Conservation (phyloP, 805 yeast species). For the Spathaspora gorwiae region DNA sequence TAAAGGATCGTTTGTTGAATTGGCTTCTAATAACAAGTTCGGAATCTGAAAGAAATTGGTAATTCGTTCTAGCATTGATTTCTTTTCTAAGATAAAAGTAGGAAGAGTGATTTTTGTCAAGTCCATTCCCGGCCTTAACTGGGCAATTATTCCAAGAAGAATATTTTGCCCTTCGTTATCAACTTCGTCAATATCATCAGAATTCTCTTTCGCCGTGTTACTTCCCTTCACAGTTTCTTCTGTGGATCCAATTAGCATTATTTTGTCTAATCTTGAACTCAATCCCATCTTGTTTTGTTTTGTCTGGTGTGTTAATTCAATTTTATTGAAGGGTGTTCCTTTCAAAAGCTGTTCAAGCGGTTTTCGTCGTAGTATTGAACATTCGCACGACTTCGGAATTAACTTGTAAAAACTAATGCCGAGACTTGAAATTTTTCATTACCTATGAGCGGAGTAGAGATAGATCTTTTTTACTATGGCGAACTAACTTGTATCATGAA, state of each 20-base stretch:
- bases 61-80: conserved; percentile 93
- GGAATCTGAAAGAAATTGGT: conserved; percentile 86
- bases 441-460: too few species aligned
- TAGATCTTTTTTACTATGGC: too few species aligned
- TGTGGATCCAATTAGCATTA: conserved; percentile 7
- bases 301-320: too few species aligned
- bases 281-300: conserved; percentile 15
- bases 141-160: conserved; percentile 83
- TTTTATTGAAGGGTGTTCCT: too few species aligned
- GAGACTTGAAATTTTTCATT: too few species aligned
- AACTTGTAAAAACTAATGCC: too few species aligned
- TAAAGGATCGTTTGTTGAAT: conserved; percentile 50
- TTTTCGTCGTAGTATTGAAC: too few species aligned
- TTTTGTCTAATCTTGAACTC: conserved; percentile 20
- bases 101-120: conserved; percentile 88
- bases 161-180: conserved; percentile 89
- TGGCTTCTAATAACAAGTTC: conserved; percentile 66
- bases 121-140: conserved; percentile 89
- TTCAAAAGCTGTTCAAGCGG: too few species aligned
- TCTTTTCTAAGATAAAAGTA: conserved; percentile 90
- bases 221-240: neutral
- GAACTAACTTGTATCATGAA: too few species aligned
- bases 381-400: too few species aligned
- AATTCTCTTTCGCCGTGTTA: conserved; percentile 6
- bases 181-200: conserved; percentile 85